Base-by-base conservation (phyloP, 768 basidiomycete genomes). In the Trametes gibbosa region DNA sequence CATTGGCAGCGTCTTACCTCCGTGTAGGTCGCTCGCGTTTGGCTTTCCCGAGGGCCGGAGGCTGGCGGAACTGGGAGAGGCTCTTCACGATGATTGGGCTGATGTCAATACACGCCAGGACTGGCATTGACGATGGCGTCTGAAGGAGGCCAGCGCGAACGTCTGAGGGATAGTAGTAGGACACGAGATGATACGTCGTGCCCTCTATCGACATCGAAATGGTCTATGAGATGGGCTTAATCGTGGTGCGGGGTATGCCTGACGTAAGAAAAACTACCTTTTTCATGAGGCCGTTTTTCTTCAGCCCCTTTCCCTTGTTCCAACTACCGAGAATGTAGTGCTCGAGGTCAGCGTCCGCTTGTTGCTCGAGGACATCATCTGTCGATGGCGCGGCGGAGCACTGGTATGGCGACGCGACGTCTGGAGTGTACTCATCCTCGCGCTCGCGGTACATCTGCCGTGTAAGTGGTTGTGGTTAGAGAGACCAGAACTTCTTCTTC, bases 281-380 rank as follows among this genome's bases (percentile, higher is more conserved):
- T 56, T 65, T 65, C 65, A 65, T 65, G 37, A 65, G 43, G 5
- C 65, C 65, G 50, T 65, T 55, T 29, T 59, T 40, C 59, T 65
- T 65, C 46, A 65, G 52, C 19, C 62, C 62, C 29, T 56, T 59
- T 9, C 65, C 62, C 39, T 58, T 63, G 48, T 61, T 61, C 65
- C 61, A 65, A 48, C 65, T 65, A 9, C 65, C 65, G 41, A 57
- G 62, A 21, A 65, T 63, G 53, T 57, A 60, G 39, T 56, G 53
- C 35, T 65, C 61, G 16, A 63, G 56, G 29, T 60, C 58, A 2
- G 59, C 55, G 23, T 65, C 62, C 19, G 34, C 46, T 10, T 37
- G 39, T 29, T 55, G 35, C 4, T 47, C 50, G n/a, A 50, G 25
- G 0, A 32, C 12, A n/a, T 53, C 59, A 32, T 56, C 37, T 2